Evolutionary conservation across 192 early-diverging fungal species (phyloP), one percentile per base, ranked within the genome.

Genomic region (Haplosporangium gracile): DNA sequence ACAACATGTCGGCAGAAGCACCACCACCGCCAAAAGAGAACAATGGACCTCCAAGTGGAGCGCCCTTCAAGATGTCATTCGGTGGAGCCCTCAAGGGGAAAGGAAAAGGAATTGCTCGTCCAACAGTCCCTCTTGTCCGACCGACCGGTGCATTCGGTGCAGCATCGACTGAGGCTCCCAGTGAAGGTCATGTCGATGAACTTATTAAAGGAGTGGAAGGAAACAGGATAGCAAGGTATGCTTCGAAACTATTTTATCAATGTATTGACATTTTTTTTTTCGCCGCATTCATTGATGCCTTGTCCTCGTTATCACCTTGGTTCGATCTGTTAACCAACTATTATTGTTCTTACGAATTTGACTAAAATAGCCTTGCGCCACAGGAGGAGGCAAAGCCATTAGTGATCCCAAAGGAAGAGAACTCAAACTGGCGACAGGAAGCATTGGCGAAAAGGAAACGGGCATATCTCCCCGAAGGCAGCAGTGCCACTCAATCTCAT

Each of bases 171-270:
- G 60, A 65, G 9, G 60, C 60, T 4, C 60, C 60, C 3, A 15
- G 29, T 13, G 88, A 90, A 15, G 45, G 39, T 2, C 76, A 78
- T 2, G 69, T 81, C 47, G 85, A 84, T 24, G 90, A 92, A 57
- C 75, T 88, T 32, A 82, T 92, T 60, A 49, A 75, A 51, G 91
- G 90, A 18, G 75, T 92, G 15, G 90, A 91, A 72, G 90, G 84
- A 49, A 92, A 92, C 49, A 89, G 82, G 69, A 77, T 88, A 36
- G 76, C 87, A 65, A 86, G 83, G 89, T 91, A 88, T 43, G 69
- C 5, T 1, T 75, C 24, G 32, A 24, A 53, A 53, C 49, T 53
- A 6, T 36, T 36, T 36, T 36, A 36, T 1, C 36, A 36, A 2
- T 36, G 36, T 36, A 36, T 36, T 36, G 36, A 36, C 36, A 2